Conservation (phyloP, 169 alveolate genomes). For the Plasmodium sp. region DNA sequence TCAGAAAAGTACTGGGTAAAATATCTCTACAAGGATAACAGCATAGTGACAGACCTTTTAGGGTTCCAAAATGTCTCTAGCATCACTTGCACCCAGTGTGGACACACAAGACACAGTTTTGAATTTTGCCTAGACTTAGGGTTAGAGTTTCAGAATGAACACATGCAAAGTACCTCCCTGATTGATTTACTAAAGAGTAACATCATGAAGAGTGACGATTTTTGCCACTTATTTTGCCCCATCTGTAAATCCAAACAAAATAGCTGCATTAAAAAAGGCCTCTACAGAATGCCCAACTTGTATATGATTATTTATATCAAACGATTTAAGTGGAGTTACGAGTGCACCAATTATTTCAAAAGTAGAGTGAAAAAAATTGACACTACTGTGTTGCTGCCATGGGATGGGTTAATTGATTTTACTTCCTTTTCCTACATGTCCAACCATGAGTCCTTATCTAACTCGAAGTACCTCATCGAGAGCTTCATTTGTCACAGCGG, state of each 20-base stretch:
- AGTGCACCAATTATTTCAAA: conserved; percentile 36
- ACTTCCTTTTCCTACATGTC: conserved; percentile 36
- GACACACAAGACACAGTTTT: conserved; percentile 68
- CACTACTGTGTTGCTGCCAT: conserved; percentile 47
- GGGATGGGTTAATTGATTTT: conserved; percentile 68
- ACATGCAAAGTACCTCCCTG: conserved; percentile 55
- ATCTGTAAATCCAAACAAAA: conserved; percentile 50
- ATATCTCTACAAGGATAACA: conserved; percentile 61
- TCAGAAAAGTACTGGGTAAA: conserved; percentile 70
- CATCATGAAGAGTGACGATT: conserved; percentile 42
- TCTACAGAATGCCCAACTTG: conserved; percentile 69
- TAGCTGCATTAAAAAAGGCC: conserved; percentile 57
- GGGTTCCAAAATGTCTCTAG: conserved; percentile 71
- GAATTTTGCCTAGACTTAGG: conserved; percentile 70
- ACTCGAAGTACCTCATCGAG: conserved; percentile 61
- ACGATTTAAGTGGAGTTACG: conserved; percentile 71
- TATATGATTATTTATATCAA: conserved; percentile 72
- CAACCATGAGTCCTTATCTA: conserved; percentile 42
- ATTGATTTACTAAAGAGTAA: conserved; percentile 46
- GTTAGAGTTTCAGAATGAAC: conserved; percentile 33
- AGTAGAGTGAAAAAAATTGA: conserved; percentile 66
- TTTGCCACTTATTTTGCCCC: conserved; percentile 20
- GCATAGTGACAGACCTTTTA: conserved; percentile 61
- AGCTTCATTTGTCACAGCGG: conserved; percentile 73
- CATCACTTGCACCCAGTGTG: conserved; percentile 69